These are phyloP conservation scores for Fallopia convolvulus DNA, from an alignment of 148 eudicot genomes.

Conservation along the genomic window DNA sequence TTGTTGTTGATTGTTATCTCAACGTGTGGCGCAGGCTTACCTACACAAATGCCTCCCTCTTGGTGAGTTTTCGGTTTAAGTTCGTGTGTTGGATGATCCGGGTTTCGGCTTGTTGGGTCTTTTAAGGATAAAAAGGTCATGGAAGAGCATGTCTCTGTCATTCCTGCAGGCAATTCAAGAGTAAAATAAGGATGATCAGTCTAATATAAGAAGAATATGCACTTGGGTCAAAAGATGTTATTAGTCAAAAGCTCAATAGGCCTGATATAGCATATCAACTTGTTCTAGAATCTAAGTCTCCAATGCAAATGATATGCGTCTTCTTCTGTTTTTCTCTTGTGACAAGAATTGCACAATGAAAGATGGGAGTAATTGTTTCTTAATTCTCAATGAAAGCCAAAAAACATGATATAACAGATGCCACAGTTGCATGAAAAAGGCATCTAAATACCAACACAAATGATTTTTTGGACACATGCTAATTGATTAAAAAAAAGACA, in stretches of 20 bases:
- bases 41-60: slow-evolving; percentile 62
- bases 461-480: not conserved
- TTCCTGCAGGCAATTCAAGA: slow-evolving; percentile 36
- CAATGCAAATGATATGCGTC: no score
- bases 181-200: slow-evolving; percentile 3
- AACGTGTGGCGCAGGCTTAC: slow-evolving; percentile 85
- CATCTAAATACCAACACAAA: not conserved
- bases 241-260: not conserved
- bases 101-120: slow-evolving; percentile 36
- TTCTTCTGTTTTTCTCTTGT: no score
- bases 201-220: not conserved
- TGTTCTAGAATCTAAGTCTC: not conserved
- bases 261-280: not conserved
- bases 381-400: no score
- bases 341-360: no score
- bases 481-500: not conserved
- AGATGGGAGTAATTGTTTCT: no score
- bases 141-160: slow-evolving; percentile 96
- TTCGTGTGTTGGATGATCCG: not conserved
- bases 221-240: not conserved
- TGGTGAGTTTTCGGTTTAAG: slow-evolving; percentile 1
- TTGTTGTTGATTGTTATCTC: slow-evolving; percentile 41
- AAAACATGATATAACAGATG: no score
- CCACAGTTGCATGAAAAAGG: no score
- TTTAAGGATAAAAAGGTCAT: slow-evolving; percentile 67